Conservation (phyloP, 2,329 filamentous ascomycete genomes). For the Pestalotiopsis sp. region DNA sequence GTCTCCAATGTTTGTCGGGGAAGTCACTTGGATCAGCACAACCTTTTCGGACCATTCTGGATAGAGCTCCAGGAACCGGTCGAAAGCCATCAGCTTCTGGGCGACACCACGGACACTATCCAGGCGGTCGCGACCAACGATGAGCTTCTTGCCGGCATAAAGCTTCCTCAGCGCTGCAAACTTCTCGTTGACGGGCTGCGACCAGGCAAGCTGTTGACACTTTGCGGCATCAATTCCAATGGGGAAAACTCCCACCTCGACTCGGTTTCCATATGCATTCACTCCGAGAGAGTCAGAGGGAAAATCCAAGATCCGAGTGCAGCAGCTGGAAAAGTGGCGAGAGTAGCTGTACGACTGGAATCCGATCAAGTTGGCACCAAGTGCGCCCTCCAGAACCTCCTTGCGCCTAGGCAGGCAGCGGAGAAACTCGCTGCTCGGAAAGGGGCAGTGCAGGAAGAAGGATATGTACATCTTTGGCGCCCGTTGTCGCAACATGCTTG, state of each 20-base stretch:
- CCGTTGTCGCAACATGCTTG: constrained; percentile 82
- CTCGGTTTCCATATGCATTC: constrained; percentile 84
- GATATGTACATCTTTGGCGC: constrained; percentile 89
- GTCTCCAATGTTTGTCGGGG: constrained; percentile 77
- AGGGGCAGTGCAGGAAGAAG: constrained; percentile 92
- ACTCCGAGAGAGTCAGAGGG: constrained; percentile 83
- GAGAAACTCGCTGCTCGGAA: constrained; percentile 94
- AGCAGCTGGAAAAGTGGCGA: constrained; percentile 91
- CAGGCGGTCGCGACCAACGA: constrained; percentile 90
- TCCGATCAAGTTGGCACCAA: constrained; percentile 89
- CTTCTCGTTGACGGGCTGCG: constrained; percentile 67
- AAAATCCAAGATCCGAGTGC: constrained; percentile 87
- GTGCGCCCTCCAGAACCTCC: constrained; percentile 84
- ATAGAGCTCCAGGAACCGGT: constrained; percentile 85
- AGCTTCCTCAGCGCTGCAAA: constrained; percentile 72
- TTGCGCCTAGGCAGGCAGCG: constrained; percentile 85
- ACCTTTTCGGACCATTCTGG: constrained; percentile 92
- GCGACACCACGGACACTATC: constrained; percentile 90
- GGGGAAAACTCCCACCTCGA: constrained; percentile 89
- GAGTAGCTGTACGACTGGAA: constrained; percentile 97
- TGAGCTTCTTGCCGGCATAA: constrained; percentile 90
- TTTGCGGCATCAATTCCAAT: constrained; percentile 90
- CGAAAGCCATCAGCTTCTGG: constrained; percentile 95
- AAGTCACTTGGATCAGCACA: constrained; percentile 93
- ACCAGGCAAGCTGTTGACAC: constrained; percentile 75